phyloP scores from a whole-genome alignment of 192 early-diverging fungal species.

The Coemansia sp. region DNA sequence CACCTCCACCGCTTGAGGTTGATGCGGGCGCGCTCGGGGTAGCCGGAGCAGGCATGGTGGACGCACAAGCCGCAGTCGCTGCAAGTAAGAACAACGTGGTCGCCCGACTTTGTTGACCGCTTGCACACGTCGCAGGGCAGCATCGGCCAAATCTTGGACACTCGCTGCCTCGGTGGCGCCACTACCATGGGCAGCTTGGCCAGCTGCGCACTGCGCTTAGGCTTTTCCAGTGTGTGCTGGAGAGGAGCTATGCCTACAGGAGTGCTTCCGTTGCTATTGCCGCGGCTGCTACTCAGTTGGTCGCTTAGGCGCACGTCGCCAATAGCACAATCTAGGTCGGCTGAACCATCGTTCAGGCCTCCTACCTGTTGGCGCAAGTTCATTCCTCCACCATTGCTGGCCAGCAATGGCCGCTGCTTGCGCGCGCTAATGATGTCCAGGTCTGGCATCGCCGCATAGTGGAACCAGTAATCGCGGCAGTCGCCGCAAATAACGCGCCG shows the following conservation, averaged over 20 bases:
- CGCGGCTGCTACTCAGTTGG: no score
- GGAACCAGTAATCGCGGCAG: conserved; percentile 42
- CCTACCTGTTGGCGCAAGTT: not conserved
- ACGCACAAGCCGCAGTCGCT: conserved; percentile 51
- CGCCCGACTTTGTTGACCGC: conserved; percentile 7
- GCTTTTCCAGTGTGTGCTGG: not conserved
- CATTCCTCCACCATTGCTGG: not conserved
- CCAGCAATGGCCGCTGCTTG: conserved; percentile 4
- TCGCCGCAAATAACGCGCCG: conserved; percentile 42
- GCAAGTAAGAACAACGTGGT: conserved; percentile 25
- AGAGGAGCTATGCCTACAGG: not conserved
- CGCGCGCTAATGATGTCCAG: conserved; percentile 32
- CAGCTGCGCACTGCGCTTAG: conserved; percentile 6
- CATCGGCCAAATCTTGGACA: conserved; percentile 27
- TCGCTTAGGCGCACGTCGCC: not conserved
- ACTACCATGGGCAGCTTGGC: conserved; percentile 3
- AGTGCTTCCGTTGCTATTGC: not conserved
- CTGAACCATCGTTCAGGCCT: not conserved
- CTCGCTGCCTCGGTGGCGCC: conserved; percentile 9
- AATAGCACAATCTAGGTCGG: not conserved
- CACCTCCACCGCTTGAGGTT: conserved; percentile 53
- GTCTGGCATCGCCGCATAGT: conserved; percentile 43
- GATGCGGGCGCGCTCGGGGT: conserved; percentile 16
- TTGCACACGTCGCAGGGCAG: conserved; percentile 36
- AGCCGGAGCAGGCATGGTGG: conserved; percentile 42